phyloP scores from a whole-genome alignment of 2,329 filamentous ascomycete genomes.

The Pochonia chlamydosporia region DNA sequence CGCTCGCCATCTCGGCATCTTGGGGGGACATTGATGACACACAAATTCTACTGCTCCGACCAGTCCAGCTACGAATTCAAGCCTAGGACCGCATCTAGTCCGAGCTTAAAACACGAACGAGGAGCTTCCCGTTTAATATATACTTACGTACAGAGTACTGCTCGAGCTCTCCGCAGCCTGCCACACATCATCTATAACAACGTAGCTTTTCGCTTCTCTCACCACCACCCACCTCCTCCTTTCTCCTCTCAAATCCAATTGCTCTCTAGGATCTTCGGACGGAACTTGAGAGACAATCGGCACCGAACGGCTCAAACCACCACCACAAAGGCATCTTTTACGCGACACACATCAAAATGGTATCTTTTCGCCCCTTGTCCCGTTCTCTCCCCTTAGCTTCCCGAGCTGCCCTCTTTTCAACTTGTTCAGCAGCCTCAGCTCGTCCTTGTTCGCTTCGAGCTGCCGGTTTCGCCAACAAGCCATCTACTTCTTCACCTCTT shows the following conservation, averaged over 20 bases:
- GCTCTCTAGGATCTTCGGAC: neutral
- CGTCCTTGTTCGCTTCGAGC: constrained; percentile 12
- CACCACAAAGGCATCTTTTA: constrained; percentile 9
- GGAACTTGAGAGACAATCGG: neutral
- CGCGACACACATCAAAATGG: constrained; percentile 21
- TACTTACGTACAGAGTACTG: neutral
- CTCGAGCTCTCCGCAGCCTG: neutral
- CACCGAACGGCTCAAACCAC: neutral
- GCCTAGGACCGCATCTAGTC: neutral
- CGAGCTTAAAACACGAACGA: neutral
- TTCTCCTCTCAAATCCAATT: neutral
- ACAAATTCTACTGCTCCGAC: constrained; percentile 1
- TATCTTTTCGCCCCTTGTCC: constrained; percentile 24
- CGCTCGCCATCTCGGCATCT: neutral
- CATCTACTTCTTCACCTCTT: constrained; percentile 7
- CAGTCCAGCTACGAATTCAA: neutral
- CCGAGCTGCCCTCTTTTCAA: constrained; percentile 20
- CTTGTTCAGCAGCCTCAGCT: constrained; percentile 13
- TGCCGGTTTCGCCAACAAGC: constrained; percentile 12
- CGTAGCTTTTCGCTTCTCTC: neutral
- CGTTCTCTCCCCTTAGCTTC: constrained; percentile 18
- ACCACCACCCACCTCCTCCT: neutral
- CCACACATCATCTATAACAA: neutral
- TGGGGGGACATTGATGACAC: constrained; percentile 1
- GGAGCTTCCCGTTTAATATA: too few species aligned